Percentiles rank a stretch among this genome's conserved stretches.
Conservation (phyloP, 768 basidiomycete genomes). For the Collybia nuda region DNA sequence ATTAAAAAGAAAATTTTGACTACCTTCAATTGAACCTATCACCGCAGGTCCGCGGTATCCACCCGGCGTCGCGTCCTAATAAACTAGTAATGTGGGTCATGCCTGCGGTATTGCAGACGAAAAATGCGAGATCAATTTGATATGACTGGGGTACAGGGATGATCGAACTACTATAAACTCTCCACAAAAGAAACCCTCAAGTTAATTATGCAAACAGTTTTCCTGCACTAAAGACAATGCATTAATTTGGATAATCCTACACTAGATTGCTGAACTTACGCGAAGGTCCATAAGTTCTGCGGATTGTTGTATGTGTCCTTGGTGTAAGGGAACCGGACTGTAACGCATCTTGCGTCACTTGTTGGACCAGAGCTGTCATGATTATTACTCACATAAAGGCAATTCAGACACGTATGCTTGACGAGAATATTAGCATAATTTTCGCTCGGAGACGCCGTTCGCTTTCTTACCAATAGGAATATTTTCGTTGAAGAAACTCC, state of each 20-base stretch:
- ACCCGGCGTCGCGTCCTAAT: too few relatives aligned
- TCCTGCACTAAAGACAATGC: background rate
- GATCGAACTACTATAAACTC: too few relatives aligned
- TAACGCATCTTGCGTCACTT: too few relatives aligned
- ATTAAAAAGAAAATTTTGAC: too few relatives aligned
- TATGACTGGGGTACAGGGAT: too few relatives aligned
- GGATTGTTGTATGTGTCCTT: conserved; percentile 64
- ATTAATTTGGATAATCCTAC: background rate
- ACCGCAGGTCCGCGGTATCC: too few relatives aligned
- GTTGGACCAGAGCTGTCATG: background rate
- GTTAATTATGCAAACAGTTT: conserved; percentile 7
- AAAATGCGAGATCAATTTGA: too few relatives aligned
- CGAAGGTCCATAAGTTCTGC: conserved; percentile 57
- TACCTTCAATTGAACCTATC: too few relatives aligned
- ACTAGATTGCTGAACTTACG: conserved; percentile 30
- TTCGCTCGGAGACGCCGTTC: background rate
- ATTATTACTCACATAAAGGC: conserved; percentile 25
- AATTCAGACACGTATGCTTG: conserved; percentile 42
- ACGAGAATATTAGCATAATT: background rate
- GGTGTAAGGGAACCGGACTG: conserved; percentile 63
- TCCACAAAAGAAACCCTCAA: too few relatives aligned
- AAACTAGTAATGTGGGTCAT: too few relatives aligned
- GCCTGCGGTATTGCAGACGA: too few relatives aligned
- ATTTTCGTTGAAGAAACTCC: conserved; percentile 41
- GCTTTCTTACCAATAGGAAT: conserved; percentile 35